Conservation (phyloP, 306 rosid genomes). For the Styphnolobium japonicum region DNA sequence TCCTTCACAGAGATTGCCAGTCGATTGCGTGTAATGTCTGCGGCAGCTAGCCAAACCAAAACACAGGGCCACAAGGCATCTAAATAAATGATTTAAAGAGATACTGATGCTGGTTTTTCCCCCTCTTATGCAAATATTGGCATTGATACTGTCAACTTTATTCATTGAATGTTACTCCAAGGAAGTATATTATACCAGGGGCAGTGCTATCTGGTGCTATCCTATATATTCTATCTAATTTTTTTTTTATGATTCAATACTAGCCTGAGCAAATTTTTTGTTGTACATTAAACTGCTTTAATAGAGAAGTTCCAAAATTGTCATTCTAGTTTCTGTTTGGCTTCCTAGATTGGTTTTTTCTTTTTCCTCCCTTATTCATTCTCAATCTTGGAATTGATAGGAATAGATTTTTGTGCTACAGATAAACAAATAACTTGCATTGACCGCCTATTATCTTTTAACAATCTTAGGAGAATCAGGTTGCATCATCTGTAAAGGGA, state of each 20-base stretch:
- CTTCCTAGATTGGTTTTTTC: not conserved
- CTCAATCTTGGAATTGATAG: not conserved
- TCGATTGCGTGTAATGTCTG: constrained; percentile 73
- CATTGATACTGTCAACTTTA: not conserved
- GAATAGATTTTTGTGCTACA: not conserved
- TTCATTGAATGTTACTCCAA: constrained; percentile 9
- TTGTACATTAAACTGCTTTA: not conserved
- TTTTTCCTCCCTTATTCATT: not conserved
- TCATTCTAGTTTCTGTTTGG: not conserved
- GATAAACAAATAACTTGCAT: not conserved
- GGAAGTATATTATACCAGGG: constrained; percentile 2
- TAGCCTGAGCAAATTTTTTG: not conserved
- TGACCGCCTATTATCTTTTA: too few species aligned
- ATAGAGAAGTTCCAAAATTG: not conserved
- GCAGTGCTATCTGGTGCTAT: not conserved
- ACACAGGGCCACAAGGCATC: constrained; percentile 36
- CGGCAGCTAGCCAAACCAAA: constrained; percentile 60
- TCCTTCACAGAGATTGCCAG: constrained; percentile 80
- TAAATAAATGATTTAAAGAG: constrained; percentile 35
- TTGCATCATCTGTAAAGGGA: too few species aligned
- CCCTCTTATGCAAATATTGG: not conserved
- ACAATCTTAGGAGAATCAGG: too few species aligned
- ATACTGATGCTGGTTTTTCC: not conserved
- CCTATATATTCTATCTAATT: not conserved
- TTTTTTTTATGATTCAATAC: not conserved